Evolutionary conservation across 345 rosid genomes (phyloP), one percentile per base, ranked within the genome.

Genomic region (Euphorbia pulcherrima): DNA sequence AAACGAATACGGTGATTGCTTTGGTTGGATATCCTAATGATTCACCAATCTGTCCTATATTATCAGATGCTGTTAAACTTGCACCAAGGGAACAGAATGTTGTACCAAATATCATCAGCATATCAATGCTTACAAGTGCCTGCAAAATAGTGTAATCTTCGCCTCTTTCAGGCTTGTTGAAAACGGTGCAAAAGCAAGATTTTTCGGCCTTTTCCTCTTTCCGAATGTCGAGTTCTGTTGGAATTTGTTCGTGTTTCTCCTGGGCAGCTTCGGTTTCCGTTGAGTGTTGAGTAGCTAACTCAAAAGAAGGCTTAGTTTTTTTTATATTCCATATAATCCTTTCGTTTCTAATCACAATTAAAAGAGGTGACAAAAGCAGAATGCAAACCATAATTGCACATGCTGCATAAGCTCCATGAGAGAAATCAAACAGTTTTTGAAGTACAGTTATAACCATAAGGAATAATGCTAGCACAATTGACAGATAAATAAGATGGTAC

Each of bases 71-170:
- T 4, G 98, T 86, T 67, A 92, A 81, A 71, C 96, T 92, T 1
- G 87, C 76, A 6, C 96, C 98, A 28, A 89, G 77, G 18, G 92
- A 94, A 55, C 89, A 88, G 0, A 87, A 77, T 18, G 96, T 92
- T 0, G 96, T 90, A 0, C 82, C 30, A 59, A 89, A 92, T 14
- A 89, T 57, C 29, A 80, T 78, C 26, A 84, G 57, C 98, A 89
- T 92, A 78, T 92, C 98, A 0, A 77, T 33, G 81, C 96, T 92
- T 0, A 83, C 59, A 46, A 92, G 81, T 30, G 96, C 96, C 75
- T 92, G 98, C 24, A 92, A 67, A 57, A 92, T 89, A 12, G 90
- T 92, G 90, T 89, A 92, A 76, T 92, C 96, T 62, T 89, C 94
- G 7, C 98, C 98, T 77, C 96, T 83, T 8, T 81, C 63, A 0